Evolutionary conservation across 148 eudicot species (phyloP).

Genomic region (Cornus florida): DNA sequence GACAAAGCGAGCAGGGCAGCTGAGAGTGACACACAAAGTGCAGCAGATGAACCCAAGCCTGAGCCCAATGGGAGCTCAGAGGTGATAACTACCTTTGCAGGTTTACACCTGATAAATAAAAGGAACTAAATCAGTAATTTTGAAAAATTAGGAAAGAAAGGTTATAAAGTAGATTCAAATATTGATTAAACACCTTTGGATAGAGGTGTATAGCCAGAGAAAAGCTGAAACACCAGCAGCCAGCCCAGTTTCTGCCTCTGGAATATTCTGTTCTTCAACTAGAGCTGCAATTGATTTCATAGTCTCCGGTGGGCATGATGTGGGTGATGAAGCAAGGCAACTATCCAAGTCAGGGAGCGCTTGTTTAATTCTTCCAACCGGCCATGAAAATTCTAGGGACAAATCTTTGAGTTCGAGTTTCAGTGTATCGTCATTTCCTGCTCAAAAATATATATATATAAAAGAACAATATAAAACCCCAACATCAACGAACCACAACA

Average conservation of each 20-base stretch:
- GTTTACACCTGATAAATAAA: conserved; percentile 45
- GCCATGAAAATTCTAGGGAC: conserved; percentile 71
- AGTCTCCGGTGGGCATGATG: conserved; percentile 54
- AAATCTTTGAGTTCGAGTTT: conserved; percentile 64
- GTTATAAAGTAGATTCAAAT: not conserved
- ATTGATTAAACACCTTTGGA: conserved; percentile 49
- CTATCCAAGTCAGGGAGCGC: conserved; percentile 43
- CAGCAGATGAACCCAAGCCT: conserved; percentile 88
- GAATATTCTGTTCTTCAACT: conserved; percentile 56
- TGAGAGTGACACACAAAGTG: conserved; percentile 69
- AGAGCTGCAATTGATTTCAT: conserved; percentile 43
- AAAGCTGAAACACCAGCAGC: conserved; percentile 72
- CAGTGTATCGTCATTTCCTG: conserved; percentile 49
- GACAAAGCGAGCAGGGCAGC: conserved; percentile 66
- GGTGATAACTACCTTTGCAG: conserved; percentile 57
- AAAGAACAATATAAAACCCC: too few relatives aligned
- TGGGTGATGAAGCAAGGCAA: conserved; percentile 44
- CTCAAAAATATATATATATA: not conserved
- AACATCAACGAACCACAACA: too few relatives aligned
- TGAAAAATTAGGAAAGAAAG: too few relatives aligned
- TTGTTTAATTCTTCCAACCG: conserved; percentile 53
- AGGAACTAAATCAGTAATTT: conserved; percentile 13
- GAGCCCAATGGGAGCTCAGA: conserved; percentile 82
- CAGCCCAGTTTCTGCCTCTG: conserved; percentile 58
- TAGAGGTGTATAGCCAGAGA: conserved; percentile 65